Evolutionary conservation across 2,329 filamentous ascomycete genomes (phyloP), one percentile per base, ranked within the genome.

Genomic region (Gaeumannomyces sp.): DNA sequence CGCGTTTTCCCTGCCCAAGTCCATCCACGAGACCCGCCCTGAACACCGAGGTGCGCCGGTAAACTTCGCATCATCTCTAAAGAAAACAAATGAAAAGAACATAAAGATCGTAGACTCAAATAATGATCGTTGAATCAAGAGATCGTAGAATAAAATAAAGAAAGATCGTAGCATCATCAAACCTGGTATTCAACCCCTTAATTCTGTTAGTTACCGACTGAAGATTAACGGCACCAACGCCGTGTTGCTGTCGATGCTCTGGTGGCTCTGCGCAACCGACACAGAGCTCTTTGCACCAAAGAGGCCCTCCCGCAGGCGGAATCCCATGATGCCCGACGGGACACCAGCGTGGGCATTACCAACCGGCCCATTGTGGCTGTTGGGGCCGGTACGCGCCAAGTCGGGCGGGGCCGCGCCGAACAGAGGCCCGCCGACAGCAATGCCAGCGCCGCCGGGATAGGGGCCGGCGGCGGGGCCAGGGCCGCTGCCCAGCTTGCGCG

Each of bases 191-290:
- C 45, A n/a, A 53, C 19, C 45, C 45, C 45, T n/a, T 2, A 53
- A 53, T n/a, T 19, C 14, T 14, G 4, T 38, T n/a, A 53, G 1
- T 53, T 53, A 76, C 59, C 81, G 78, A 72, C 80, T 85, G 65
- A 88, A 86, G 73, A 88, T 83, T 71, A 89, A 75, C 67, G 86
- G 85, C 67, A 89, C 85, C 69, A 86, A 70, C 25, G 79, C 78
- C 62, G 79, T 82, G 71, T 77, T 78, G 68, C 81, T 84, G 66
- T 85, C 84, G 71, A 85, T 73, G 64, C 77, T 79, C 66, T 83
- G 61, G 57, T 70, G 65, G 64, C 61, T 64, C 59, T 65, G 57
- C 63, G 58, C 64, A 58, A 64, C 62, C 22, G 62, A 65, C 35
- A 65, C 50, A 22, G 65, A 64, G 38, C 64, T 59, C 62, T 67